Base-by-base conservation (phyloP, 2,329 filamentous ascomycete species). In the Daldinia sp. region DNA sequence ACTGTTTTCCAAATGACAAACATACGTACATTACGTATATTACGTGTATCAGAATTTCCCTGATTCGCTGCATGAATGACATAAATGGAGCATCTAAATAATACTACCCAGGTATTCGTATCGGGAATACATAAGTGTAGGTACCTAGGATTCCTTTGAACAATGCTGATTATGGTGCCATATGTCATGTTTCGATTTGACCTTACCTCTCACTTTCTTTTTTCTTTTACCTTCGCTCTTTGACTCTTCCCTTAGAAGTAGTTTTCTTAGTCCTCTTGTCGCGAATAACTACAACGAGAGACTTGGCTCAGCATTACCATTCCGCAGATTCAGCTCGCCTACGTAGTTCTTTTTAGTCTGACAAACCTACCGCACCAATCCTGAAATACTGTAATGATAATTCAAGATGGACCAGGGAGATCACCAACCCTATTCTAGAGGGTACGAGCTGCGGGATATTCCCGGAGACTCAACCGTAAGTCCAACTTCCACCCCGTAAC, bases 391-490 rank as follows among this genome's bases (percentile, higher is more conserved):
- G 15, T 49, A 51, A 51, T 51, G 48, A 51, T 29, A 51, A 37
- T 6, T 1, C 15, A 51, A 37, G 48, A 51, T 51, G 48, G 48
- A 51, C 15, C 30, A 29, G 8, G 13, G 2, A 51, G 32, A 51
- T 10, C 23, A 35, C 30, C 48, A 51, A 11, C 48, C 48, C 48
- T 51, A 51, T 25, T 51, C 48, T 25, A 51, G 48, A 35, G 48
- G 48, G 30, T 51, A 51, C 48, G 48, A 51, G 19, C 30, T 51
- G 30, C 30, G 48, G 30, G 48, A 51, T 51, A 51, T 51, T 10
- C 39, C 39, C 15, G 48, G 17, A 25, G 48, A 37, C 13, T 51
- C 48, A 51, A 51, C 48, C 10, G 48, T 51, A 51, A 19, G 48
- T 37, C 11, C 13, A 4, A 29, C 17, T 15, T 13, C 39, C 21